Conservation (phyloP, 164 flowering plant species). For the Vitis rotundifolia region DNA sequence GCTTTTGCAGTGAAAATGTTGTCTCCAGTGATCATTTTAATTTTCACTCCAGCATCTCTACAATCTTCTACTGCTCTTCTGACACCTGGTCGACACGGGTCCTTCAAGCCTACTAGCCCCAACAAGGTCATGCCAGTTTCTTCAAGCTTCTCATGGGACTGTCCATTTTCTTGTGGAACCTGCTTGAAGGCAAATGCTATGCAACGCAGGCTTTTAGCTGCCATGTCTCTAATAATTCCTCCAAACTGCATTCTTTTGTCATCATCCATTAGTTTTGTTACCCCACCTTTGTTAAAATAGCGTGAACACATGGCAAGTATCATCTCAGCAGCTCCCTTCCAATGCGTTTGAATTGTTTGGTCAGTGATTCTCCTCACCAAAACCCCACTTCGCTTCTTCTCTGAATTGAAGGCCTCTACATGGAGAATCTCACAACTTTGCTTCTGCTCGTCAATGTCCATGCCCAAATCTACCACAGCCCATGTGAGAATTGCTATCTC, state of each 20-base stretch:
- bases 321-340: slow-evolving; percentile 37
- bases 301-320: slow-evolving; percentile 20
- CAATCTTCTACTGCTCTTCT: slow-evolving; percentile 32
- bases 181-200: slow-evolving; percentile 35
- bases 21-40: slow-evolving; percentile 50
- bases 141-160: slow-evolving; percentile 9
- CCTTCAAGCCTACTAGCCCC: slow-evolving; percentile 40
- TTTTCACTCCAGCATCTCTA: slow-evolving; percentile 32
- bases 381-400: slow-evolving; percentile 41
- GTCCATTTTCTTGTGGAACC: slow-evolving; percentile 5
- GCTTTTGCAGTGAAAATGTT: slow-evolving; percentile 44
- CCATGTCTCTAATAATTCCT: slow-evolving; percentile 31
- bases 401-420: slow-evolving; percentile 45
- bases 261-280: slow-evolving; percentile 9
- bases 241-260: slow-evolving; percentile 13
- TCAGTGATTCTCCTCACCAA: slow-evolving; percentile 5
- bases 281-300: slow-evolving; percentile 17
- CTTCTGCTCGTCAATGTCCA: slow-evolving; percentile 32
- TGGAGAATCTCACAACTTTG: slow-evolving; percentile 22
- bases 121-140: slow-evolving; percentile 26
- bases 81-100: slow-evolving; percentile 43
- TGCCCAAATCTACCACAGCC: slow-evolving; percentile 28
- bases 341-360: slow-evolving; percentile 7
- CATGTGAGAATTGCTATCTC: slow-evolving; percentile 29
- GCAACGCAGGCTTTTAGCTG: slow-evolving; percentile 36